These are phyloP conservation scores for Poronia punctata DNA, from an alignment of 495 filamentous ascomycete genomes.

Conservation along the genomic window DNA sequence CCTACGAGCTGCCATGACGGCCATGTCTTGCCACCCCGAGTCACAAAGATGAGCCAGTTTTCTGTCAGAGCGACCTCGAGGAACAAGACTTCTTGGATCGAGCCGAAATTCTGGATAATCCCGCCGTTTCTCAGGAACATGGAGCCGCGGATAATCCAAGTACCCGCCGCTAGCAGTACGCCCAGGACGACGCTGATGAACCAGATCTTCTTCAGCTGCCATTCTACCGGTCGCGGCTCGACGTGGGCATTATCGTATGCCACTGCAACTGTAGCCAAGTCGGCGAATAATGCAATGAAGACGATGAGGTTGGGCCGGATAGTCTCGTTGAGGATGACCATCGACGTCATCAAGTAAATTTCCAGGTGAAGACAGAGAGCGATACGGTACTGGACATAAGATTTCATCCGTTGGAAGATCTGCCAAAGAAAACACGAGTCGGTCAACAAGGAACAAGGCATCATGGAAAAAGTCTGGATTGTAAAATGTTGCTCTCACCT, in stretches of 20 bases:
- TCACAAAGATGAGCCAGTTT: slow-evolving; percentile 96
- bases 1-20: slow-evolving; percentile 74
- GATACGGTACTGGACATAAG: slow-evolving; percentile 93
- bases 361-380: slow-evolving; percentile 89
- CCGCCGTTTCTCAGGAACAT: slow-evolving; percentile 64
- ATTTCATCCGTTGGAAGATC: slow-evolving; percentile 96
- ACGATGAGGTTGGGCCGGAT: slow-evolving; percentile 81
- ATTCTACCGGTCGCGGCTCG: slow-evolving; percentile 79
- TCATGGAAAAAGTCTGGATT: too few species aligned
- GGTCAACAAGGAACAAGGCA: background rate
- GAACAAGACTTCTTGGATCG: slow-evolving; percentile 74
- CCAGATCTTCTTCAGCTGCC: slow-evolving; percentile 89
- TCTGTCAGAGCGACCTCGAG: slow-evolving; percentile 86
- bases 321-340: slow-evolving; percentile 72
- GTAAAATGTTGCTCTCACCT: slow-evolving; percentile 26
- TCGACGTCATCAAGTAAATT: slow-evolving; percentile 84
- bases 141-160: slow-evolving; percentile 75
- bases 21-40: slow-evolving; percentile 72
- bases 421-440: slow-evolving; percentile 23
- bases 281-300: slow-evolving; percentile 89
- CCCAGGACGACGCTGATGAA: slow-evolving; percentile 80
- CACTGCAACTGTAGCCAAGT: slow-evolving; percentile 84
- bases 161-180: slow-evolving; percentile 66
- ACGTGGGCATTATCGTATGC: slow-evolving; percentile 90
- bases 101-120: slow-evolving; percentile 78